phyloP scores from a whole-genome alignment of 176 grass and related monocot species.

The Raddia distichophylla region DNA sequence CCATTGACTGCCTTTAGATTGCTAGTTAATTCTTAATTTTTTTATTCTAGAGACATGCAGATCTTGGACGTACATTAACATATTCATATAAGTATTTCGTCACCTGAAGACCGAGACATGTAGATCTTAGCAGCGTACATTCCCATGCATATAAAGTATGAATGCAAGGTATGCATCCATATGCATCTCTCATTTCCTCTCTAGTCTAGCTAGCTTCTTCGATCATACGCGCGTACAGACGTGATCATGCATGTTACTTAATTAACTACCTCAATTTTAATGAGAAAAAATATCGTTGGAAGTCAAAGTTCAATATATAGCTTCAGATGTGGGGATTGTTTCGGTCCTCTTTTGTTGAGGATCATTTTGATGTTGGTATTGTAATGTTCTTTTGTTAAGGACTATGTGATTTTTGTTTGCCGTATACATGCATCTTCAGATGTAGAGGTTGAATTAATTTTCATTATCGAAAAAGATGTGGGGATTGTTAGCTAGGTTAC shows the following conservation, averaged over 20 bases:
- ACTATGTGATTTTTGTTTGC: no score
- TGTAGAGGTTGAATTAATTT: no score
- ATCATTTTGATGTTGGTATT: no score
- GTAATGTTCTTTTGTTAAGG: no score
- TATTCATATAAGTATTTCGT: background rate
- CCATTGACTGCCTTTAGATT: constrained; percentile 51
- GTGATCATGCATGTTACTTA: background rate
- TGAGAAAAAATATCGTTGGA: background rate
- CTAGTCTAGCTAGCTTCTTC: constrained; percentile 29
- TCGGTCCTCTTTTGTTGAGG: no score
- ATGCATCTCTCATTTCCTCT: constrained; percentile 32
- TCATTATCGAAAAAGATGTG: no score
- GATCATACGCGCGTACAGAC: background rate
- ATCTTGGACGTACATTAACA: constrained; percentile 25
- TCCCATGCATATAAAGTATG: constrained; percentile 19
- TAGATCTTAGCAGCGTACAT: constrained; percentile 26
- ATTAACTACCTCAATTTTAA: background rate
- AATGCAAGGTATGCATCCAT: constrained; percentile 3
- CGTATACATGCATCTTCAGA: no score
- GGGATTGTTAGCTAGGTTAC: no score
- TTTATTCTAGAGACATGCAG: constrained; percentile 44
- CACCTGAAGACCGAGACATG: background rate
- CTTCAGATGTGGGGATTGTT: background rate
- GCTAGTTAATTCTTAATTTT: constrained; percentile 33
- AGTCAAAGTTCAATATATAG: background rate